phyloP scores from a whole-genome alignment of 306 rosid genomes.

The Glycine latifolia region DNA sequence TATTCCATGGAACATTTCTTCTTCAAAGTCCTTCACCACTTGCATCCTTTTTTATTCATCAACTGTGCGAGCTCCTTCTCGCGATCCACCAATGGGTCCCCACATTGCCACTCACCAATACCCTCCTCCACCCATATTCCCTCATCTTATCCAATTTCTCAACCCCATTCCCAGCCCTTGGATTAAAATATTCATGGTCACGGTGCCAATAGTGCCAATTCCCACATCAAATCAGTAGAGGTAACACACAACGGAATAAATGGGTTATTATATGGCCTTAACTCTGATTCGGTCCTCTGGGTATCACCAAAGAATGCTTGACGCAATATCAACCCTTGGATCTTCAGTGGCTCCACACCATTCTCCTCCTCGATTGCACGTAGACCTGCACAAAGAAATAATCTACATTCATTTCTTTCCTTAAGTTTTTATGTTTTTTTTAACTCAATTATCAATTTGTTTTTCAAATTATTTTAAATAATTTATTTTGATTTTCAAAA shows the following conservation, averaged over 20 bases:
- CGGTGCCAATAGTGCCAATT: no score
- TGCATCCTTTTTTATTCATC: constrained; percentile 41
- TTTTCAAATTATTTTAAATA: no score
- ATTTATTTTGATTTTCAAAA: no score
- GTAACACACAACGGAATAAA: neutral
- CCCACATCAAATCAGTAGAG: constrained; percentile 45
- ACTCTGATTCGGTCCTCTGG: constrained; percentile 48
- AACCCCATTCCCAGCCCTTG: neutral
- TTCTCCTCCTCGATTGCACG: constrained; percentile 32
- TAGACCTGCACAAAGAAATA: neutral
- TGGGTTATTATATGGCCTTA: constrained; percentile 41
- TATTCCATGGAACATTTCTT: constrained; percentile 47
- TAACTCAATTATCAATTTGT: no score
- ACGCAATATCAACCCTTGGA: constrained; percentile 56
- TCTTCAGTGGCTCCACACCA: constrained; percentile 41
- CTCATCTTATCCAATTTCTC: constrained; percentile 20
- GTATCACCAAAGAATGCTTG: constrained; percentile 53
- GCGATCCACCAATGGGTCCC: no score
- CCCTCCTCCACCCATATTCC: constrained; percentile 52
- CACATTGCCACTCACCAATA: constrained; percentile 42
- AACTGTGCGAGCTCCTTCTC: constrained; percentile 31
- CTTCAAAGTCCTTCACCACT: constrained; percentile 40
- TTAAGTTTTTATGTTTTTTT: no score
- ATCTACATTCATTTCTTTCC: neutral
- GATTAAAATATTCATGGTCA: constrained; percentile 54